A percentile compares a stretch with the other conserved stretches of the same genome.
phyloP scores from a whole-genome alignment of 2,329 filamentous ascomycete genomes.

The Sclerotinia spermophila region DNA sequence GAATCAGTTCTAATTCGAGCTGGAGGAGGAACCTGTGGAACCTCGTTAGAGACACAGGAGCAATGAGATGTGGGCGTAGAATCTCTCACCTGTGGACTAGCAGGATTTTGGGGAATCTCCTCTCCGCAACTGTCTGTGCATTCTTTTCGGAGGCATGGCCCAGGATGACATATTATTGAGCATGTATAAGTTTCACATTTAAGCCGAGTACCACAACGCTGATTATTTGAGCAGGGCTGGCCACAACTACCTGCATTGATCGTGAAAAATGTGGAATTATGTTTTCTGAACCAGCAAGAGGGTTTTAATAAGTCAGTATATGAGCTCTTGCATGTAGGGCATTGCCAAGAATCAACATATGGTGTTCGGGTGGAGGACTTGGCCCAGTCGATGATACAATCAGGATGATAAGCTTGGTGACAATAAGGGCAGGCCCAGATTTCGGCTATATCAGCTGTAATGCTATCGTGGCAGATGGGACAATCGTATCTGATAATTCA shows the following conservation, averaged over 20 bases:
- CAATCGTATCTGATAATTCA: conserved; percentile 3
- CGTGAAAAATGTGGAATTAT: fast-evolving
- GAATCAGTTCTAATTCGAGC: not conserved
- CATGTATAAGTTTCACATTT: not conserved
- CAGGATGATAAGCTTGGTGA: not conserved
- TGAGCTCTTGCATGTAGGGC: not conserved
- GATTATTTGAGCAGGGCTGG: not conserved
- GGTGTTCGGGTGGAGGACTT: no score
- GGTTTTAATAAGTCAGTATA: not conserved
- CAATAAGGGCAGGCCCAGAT: not conserved
- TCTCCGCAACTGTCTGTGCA: not conserved
- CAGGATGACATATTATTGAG: conserved; percentile 8
- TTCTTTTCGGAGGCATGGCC: not conserved
- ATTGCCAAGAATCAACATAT: not conserved
- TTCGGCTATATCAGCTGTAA: not conserved
- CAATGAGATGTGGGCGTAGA: no score
- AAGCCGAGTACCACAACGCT: not conserved
- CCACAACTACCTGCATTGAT: not conserved
- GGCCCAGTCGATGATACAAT: not conserved
- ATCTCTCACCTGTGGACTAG: no score
- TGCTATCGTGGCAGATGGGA: not conserved
- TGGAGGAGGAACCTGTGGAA: not conserved
- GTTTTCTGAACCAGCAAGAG: conserved; percentile 2
- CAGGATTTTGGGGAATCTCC: not conserved
- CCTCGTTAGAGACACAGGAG: not conserved